Conservation (phyloP, 257 asterid genomes). For the Nicotiana tomentosiformis region DNA sequence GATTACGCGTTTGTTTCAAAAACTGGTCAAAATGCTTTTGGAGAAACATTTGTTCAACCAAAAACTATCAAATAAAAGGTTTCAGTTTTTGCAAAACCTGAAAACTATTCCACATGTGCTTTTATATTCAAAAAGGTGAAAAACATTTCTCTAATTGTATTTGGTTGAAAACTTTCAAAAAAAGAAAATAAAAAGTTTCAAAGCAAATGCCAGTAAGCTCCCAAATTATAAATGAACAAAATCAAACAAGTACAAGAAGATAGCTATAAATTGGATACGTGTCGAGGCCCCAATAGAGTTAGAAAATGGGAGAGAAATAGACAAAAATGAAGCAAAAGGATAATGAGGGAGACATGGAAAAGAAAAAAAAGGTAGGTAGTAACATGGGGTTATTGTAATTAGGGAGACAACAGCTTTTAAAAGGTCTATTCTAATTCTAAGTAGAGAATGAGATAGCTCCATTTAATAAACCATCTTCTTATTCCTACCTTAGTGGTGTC, state of each 20-base stretch:
- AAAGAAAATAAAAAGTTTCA: not conserved
- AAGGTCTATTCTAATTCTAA: not conserved
- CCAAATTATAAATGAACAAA: not conserved
- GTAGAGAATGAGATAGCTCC: not conserved
- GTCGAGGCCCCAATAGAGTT: not conserved
- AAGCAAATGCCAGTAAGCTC: not conserved
- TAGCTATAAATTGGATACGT: not conserved
- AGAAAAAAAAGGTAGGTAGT: conserved; percentile 30
- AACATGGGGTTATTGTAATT: conserved; percentile 48
- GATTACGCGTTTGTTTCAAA: too few relatives aligned
- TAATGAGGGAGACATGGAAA: conserved; percentile 16
- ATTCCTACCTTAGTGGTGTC: conserved; percentile 22
- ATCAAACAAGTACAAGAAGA: not conserved
- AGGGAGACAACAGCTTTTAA: conserved; percentile 43
- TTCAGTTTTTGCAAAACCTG: not conserved
- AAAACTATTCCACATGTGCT: not conserved
- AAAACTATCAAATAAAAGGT: too few relatives aligned
- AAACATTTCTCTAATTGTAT: too few relatives aligned
- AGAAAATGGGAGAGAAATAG: not conserved
- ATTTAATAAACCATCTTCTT: not conserved
- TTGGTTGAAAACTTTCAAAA: too few relatives aligned
- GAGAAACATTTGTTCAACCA: too few relatives aligned
- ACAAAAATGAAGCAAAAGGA: not conserved
- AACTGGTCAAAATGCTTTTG: too few relatives aligned
- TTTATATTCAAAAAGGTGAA: not conserved